Conservation (phyloP, 2,329 filamentous ascomycete genomes). For the Cercospora sojina region DNA sequence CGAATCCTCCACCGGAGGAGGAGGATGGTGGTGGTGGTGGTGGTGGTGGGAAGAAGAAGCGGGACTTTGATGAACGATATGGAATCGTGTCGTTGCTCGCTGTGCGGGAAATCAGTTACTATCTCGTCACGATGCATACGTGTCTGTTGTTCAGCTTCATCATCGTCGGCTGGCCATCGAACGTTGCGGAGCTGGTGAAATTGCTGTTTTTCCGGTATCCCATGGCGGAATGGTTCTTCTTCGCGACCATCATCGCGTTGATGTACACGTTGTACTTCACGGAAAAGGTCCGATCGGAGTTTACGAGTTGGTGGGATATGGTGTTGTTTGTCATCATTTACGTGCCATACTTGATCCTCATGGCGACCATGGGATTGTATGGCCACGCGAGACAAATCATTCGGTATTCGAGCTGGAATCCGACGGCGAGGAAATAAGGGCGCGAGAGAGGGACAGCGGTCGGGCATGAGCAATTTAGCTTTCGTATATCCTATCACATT, state of each 20-base stretch:
- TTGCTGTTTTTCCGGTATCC: slow-evolving; percentile 52
- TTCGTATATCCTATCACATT: no score
- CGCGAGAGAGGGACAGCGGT: background rate
- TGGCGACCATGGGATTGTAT: slow-evolving; percentile 49
- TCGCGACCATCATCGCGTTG: slow-evolving; percentile 43
- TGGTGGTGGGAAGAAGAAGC: slow-evolving; percentile 33
- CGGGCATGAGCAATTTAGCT: background rate
- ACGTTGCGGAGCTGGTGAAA: slow-evolving; percentile 39
- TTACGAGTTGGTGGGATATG: slow-evolving; percentile 45
- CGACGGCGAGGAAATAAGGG: slow-evolving; percentile 41
- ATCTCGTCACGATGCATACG: slow-evolving; percentile 51
- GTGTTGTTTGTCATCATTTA: slow-evolving; percentile 46
- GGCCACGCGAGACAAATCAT: slow-evolving; percentile 50
- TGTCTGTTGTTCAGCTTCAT: slow-evolving; percentile 49
- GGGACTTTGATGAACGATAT: slow-evolving; percentile 43
- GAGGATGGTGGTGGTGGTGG: no score
- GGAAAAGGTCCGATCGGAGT: slow-evolving; percentile 48
- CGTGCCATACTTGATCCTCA: slow-evolving; percentile 47
- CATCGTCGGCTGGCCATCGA: slow-evolving; percentile 47
- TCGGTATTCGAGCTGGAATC: slow-evolving; percentile 50
- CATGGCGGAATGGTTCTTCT: slow-evolving; percentile 48
- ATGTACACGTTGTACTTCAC: slow-evolving; percentile 50
- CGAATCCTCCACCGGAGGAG: slow-evolving; percentile 34
- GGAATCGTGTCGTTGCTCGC: slow-evolving; percentile 49
- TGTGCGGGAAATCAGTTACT: slow-evolving; percentile 50